Base-by-base conservation (phyloP, 768 basidiomycete species). In the Asterophora parasitica region DNA sequence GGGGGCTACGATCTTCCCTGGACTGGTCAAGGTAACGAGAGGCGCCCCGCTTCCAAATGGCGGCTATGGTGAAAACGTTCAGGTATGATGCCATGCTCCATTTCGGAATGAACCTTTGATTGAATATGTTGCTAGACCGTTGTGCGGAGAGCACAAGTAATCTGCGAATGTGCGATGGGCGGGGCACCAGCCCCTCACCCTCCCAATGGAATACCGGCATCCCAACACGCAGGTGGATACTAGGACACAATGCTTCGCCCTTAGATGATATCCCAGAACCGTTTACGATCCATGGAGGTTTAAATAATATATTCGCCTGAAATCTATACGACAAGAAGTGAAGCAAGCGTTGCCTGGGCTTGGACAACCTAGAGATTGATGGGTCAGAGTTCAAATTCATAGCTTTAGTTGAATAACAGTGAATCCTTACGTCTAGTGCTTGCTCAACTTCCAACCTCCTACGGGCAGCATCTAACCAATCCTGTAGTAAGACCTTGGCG, bases 401-500 rank as follows among this genome's bases (percentile, higher is more conserved):
- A 19, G 36, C 32, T 11, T 0, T 34, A 40, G 38, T 42, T 13
- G 31, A 34, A 35, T 36, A 39, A 16, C 12, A 13, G 16, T 31
- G 16, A 34, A 38, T 15, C 54, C 69, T 56, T 57, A 90, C 91
- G 74, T 94, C 87, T 55, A 99, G 65, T 34, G 92, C 90, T 65
- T 97, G 95, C 64, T 89, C 76, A 27, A 96, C 92, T 68, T 96
- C 92, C 51, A 99, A 65, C 62, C 93, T 77, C 61, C 79, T 74
- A 54, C 95, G 75, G 8, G 92, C 93, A 57, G 91, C 92, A 56
- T 83, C 82, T 33, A 99, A 70, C 96, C 95, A 99, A 67, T 98
- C 95, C 30, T 74, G 69, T 44, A 89, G 58, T 36, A 95, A 61
- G 44, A 76, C 62, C 65, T 83, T 87, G 12, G 87, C 87, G 49